Evolutionary conservation across 495 filamentous ascomycete genomes (phyloP), one percentile per base, ranked within the genome.

Genomic region (Talaromyces stipitatus): DNA sequence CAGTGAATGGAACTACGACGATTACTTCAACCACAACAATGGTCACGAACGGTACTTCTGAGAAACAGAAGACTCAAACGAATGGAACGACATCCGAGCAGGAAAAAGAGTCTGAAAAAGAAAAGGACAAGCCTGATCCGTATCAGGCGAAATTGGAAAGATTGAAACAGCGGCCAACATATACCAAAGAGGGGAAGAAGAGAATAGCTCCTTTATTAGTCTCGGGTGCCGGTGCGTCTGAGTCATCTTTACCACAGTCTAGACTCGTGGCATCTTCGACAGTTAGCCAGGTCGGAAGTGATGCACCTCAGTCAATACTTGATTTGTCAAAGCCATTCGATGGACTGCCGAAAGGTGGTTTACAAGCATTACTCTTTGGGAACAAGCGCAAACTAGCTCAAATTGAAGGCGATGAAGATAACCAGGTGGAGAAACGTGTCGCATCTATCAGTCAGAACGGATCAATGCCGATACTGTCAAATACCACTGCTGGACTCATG

Each of bases 161-260:
- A 54, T 66, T 97, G 58, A 97, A 97, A 68, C 84, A 90, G 50
- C 85, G 92, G 9, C 90, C 96, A 7, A 96, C 91, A 16, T 88
- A 95, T 50, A 96, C 91, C 1, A 97, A 97, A 68, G 94, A 99
- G 54, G 94, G 94, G 16, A 97, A 91, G 72, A 99, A 97, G 72
- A 83, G 95, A 23, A 91, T 99, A 55, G 89, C 90, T 2, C 94
- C 94, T 5, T 70, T 97, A 62, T 79, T 99, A 3, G 88, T 99
- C 14, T 97, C 94, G 3, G 89, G 87, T 4, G 79, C 88, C 20
- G 89, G 87, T 7, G 86, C 82, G 5, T 88, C 87, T 14, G 86
- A 92, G 61, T 90, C 90, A 0, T 94, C 90, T 10, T 74, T 96
- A n/a, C 92, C 92, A 0, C 88, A 91, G 58, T 82, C 89, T 10